Base-by-base conservation (phyloP, 2,329 filamentous ascomycete genomes). In the Phialocephala sp. region DNA sequence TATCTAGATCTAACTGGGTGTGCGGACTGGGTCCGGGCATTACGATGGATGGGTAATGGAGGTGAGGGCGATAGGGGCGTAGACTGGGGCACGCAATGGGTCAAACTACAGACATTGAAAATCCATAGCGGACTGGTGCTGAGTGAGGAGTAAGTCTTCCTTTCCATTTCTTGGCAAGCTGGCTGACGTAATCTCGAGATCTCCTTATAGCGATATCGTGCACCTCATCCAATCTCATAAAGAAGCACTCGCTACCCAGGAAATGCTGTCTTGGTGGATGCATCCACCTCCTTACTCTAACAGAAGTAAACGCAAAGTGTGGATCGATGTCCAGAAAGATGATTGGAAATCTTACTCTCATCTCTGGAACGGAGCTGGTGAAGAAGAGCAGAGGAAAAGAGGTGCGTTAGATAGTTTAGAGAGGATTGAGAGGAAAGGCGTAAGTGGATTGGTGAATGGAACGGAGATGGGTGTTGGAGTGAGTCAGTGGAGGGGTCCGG, bases 1-100 rank as follows among this genome's bases (percentile, higher is more conserved):
- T 87, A 85, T 59, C 79, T 90, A 8, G 86, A 89, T 71, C 75
- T 90, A 45, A 87, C 85, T 0, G 87, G 87, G 1, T 89, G 87
- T 68, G 77, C 76, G 0, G 74, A 80, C 18, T 90, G 87, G 87
- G 80, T 72, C 4, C 60, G 61, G 39, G 74, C 74, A 4, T 50
- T 74, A 8, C 56, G 65, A n/a, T 72, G 68, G 70, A 63, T 54
- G 20, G 67, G 66, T 18, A 61, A 61, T n/a, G 59, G 47, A 45
- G 27, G 39, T 22, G 55, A 43, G 15, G 47, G 55, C 43, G 65
- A 62, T 32, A 24, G 58, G 32, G 71, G 72, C 20, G 47, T 76
- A 1, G 71, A 75, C 39, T 76, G 74, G 74, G 60, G 62, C 6
- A 64, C 27, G 18, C 65, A 70, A 20, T 76, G 73, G 73, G 52